phyloP scores from a whole-genome alignment of 192 early-diverging fungal genomes.

The Entrophospora sp. region DNA sequence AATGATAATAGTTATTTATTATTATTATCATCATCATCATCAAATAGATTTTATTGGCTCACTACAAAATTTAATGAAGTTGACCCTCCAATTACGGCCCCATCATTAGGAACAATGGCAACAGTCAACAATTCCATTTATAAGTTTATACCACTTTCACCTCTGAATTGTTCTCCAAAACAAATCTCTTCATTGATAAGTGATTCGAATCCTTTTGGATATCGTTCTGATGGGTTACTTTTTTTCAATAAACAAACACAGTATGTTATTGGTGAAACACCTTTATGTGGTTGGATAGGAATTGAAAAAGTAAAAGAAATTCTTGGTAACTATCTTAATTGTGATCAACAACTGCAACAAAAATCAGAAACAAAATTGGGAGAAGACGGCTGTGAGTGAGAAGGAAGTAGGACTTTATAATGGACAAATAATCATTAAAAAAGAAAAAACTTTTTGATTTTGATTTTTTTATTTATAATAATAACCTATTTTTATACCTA shows the following conservation, averaged over 20 bases:
- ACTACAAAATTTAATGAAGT: constrained; percentile 37
- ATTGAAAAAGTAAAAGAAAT: constrained; percentile 33
- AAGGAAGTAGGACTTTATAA: too few relatives aligned
- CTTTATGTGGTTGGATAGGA: constrained; percentile 45
- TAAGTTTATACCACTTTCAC: constrained; percentile 7
- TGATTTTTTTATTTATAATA: too few relatives aligned
- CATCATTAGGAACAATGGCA: not conserved
- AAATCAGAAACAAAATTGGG: too few relatives aligned
- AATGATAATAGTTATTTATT: too few relatives aligned
- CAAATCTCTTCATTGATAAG: not conserved
- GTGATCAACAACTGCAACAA: too few relatives aligned
- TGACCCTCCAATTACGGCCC: constrained; percentile 26
- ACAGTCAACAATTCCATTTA: constrained; percentile 4
- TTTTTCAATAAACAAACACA: constrained; percentile 46
- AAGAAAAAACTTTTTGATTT: too few relatives aligned
- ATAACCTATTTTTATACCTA: too few relatives aligned
- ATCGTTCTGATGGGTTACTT: constrained; percentile 39
- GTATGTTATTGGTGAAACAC: constrained; percentile 44
- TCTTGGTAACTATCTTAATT: constrained; percentile 13
- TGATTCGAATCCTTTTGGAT: constrained; percentile 15
- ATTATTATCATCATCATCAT: too few relatives aligned
- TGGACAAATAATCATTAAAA: too few relatives aligned
- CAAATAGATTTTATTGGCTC: constrained; percentile 37
- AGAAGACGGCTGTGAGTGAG: too few relatives aligned
- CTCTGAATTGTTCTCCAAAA: not conserved